Conservation (phyloP, 176 grass and related monocot genomes). For the Ananas comosus region DNA sequence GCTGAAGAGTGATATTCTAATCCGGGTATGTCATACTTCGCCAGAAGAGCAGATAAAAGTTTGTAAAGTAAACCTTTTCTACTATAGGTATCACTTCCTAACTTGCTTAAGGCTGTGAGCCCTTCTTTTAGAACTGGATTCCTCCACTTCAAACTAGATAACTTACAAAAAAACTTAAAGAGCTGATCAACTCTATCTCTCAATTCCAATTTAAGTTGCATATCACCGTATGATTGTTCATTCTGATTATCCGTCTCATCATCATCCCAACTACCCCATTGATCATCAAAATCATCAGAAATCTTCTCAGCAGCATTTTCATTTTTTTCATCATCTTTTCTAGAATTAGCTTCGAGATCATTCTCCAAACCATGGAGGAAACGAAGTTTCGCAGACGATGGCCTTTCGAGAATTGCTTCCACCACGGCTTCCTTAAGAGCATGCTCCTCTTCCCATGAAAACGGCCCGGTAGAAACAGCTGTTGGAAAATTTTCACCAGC, state of each 20-base stretch:
- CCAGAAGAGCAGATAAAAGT: slow-evolving; percentile 60
- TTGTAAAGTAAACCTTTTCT: slow-evolving; percentile 91
- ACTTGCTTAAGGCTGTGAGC: slow-evolving; percentile 55
- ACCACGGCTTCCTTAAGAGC: slow-evolving; percentile 86
- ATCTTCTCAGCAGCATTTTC: slow-evolving; percentile 29
- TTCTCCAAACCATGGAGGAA: slow-evolving; percentile 73
- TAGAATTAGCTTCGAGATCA: slow-evolving; percentile 56
- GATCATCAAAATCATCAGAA: slow-evolving; percentile 86
- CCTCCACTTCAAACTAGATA: slow-evolving; percentile 73
- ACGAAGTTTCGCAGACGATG: slow-evolving; percentile 55
- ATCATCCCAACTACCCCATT: slow-evolving; percentile 91
- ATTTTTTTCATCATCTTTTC: slow-evolving; percentile 30
- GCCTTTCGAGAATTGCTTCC: slow-evolving; percentile 70
- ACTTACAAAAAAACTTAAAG: slow-evolving; percentile 72
- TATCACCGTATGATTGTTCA: slow-evolving; percentile 49
- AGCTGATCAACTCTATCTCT: slow-evolving; percentile 87
- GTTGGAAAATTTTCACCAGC: slow-evolving; percentile 90
- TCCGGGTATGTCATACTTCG: slow-evolving; percentile 59
- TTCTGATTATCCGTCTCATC: slow-evolving; percentile 59
- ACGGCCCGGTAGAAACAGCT: slow-evolving; percentile 65
- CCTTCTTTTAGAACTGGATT: slow-evolving; percentile 63
- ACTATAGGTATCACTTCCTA: slow-evolving; percentile 51
- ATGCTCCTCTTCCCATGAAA: slow-evolving; percentile 96
- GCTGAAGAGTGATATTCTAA: slow-evolving; percentile 82
- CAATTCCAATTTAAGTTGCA: slow-evolving; percentile 91